phyloP scores from a whole-genome alignment of 768 basidiomycete species.

The Psilocybe cubensis region DNA sequence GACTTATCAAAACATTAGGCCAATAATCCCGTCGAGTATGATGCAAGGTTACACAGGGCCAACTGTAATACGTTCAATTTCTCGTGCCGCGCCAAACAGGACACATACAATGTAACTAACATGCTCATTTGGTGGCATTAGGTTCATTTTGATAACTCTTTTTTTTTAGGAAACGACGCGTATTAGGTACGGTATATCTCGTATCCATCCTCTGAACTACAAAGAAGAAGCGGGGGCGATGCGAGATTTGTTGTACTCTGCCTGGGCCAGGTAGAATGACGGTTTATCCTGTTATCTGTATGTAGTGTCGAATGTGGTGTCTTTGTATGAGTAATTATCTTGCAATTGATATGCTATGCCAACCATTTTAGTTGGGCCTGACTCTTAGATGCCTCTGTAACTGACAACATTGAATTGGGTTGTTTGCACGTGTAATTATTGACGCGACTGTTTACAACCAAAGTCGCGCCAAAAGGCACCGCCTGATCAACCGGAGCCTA shows the following conservation, averaged over 20 bases:
- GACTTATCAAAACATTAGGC: constrained; percentile 6
- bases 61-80: constrained; percentile 80
- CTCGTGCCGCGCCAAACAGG: constrained; percentile 83
- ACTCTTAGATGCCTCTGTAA: too few relatives aligned
- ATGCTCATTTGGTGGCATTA: background rate
- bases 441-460: constrained; percentile 16
- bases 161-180: constrained; percentile 71
- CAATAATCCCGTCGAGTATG: constrained; percentile 43
- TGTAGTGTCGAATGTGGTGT: constrained; percentile 5
- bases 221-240: constrained; percentile 64
- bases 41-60: constrained; percentile 61
- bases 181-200: constrained; percentile 81
- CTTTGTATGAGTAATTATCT: background rate
- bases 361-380: background rate
- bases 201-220: constrained; percentile 69
- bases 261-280: constrained; percentile 53
- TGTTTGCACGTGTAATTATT: constrained; percentile 22
- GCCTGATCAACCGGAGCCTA: constrained; percentile 19
- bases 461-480: constrained; percentile 15
- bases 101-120: constrained; percentile 80
- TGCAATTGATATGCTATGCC: background rate
- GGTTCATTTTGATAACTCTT: background rate
- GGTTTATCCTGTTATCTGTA: background rate
- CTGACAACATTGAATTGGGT: constrained; percentile 12
- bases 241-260: constrained; percentile 58